Evolutionary conservation across 805 yeast species (phyloP).

Genomic region (Saccharomycopsis fibuligera): DNA sequence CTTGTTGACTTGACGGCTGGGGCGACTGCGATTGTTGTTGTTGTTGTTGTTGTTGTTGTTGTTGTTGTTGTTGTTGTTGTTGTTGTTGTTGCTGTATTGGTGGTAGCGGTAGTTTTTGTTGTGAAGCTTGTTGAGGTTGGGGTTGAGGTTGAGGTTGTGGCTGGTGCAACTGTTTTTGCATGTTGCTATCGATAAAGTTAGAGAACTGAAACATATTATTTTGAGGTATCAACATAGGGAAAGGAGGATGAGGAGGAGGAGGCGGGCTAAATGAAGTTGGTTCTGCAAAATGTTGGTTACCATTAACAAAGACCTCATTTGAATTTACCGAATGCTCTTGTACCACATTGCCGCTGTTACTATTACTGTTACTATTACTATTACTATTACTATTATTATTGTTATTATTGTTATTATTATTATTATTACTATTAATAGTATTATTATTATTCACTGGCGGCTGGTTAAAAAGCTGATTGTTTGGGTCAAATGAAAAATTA

Average conservation of each 20-base stretch:
- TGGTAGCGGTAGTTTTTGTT: constrained; percentile 1
- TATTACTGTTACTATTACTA: neutral
- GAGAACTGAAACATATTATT: too few relatives aligned
- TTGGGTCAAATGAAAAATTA: too few relatives aligned
- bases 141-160: neutral
- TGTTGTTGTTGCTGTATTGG: neutral
- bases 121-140: constrained; percentile 3
- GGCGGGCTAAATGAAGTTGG: neutral
- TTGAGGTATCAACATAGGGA: neutral
- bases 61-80: neutral
- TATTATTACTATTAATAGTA: neutral
- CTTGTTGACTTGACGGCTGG: too few relatives aligned
- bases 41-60: neutral
- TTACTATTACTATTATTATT: constrained; percentile 1
- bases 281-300: neutral
- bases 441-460: too few relatives aligned
- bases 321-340: too few relatives aligned
- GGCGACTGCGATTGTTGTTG: neutral
- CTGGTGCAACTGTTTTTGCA: too few relatives aligned
- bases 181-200: too few relatives aligned
- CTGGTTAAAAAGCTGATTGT: too few relatives aligned
- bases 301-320: neutral
- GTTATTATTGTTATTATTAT: neutral
- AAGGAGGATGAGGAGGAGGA: too few relatives aligned
- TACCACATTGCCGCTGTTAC: too few relatives aligned